Evolutionary conservation across 2,329 filamentous ascomycete species (phyloP).

Genomic region (Pyrenophora graminea): DNA sequence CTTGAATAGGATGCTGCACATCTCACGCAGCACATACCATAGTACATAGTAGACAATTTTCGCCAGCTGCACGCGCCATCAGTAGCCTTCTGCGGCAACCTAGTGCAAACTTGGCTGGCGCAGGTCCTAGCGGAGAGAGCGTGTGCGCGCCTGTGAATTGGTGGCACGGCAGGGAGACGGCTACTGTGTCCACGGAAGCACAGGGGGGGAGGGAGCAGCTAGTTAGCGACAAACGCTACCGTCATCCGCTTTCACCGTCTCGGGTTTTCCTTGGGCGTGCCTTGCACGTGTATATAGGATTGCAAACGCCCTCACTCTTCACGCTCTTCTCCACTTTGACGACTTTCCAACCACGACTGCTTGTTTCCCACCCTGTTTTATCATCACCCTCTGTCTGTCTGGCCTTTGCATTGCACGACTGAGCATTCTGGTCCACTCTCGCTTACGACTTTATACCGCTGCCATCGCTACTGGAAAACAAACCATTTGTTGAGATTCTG

Average conservation of each 20-base stretch:
- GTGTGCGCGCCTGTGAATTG: slow-evolving; percentile 8
- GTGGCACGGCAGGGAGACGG: slow-evolving; percentile 30
- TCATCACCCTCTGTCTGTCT: not conserved
- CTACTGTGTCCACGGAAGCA: slow-evolving; percentile 13
- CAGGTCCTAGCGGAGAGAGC: slow-evolving; percentile 10
- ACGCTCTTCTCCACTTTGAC: slow-evolving; percentile 26
- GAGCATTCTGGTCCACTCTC: not conserved
- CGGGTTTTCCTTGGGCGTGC: slow-evolving; percentile 21
- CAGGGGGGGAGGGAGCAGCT: slow-evolving; percentile 4
- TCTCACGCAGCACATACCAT: not conserved
- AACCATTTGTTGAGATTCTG: not conserved
- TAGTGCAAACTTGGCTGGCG: slow-evolving; percentile 13
- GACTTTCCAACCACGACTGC: slow-evolving; percentile 11
- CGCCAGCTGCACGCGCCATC: slow-evolving; percentile 14
- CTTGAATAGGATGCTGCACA: not conserved
- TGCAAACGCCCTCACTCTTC: slow-evolving; percentile 20
- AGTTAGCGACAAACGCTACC: slow-evolving; percentile 26
- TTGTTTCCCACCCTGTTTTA: not conserved
- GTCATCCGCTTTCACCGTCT: slow-evolving; percentile 36
- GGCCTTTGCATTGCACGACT: not conserved
- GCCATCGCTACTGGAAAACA: slow-evolving; percentile 5
- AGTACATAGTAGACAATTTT: not conserved
- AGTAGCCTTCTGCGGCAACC: slow-evolving; percentile 6
- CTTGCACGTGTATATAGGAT: slow-evolving; percentile 26
- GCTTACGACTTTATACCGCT: slow-evolving; percentile 11